Conservation (phyloP, 2,329 filamentous ascomycete genomes). For the Dothideomycetes sp. region DNA sequence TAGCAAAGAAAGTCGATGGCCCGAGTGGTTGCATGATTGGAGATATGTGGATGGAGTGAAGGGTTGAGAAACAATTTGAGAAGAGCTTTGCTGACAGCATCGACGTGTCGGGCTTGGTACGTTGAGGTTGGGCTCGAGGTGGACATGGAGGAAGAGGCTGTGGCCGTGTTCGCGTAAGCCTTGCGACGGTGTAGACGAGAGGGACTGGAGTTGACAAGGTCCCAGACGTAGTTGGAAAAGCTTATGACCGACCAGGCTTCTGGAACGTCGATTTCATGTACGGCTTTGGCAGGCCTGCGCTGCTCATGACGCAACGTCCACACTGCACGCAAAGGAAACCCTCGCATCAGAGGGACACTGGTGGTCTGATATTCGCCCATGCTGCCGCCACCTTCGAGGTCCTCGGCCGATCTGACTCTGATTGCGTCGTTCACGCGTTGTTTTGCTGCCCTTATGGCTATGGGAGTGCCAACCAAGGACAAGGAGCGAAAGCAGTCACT, state of each 20-base stretch:
- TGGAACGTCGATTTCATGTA: neutral
- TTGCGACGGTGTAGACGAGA: neutral
- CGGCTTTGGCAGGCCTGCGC: neutral
- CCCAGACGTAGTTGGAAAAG: constrained; percentile 8
- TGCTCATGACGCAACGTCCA: neutral
- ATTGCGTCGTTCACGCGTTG: constrained; percentile 1
- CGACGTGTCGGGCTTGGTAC: constrained; percentile 8
- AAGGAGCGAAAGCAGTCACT: neutral
- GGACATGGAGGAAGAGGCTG: neutral
- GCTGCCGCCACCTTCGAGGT: neutral
- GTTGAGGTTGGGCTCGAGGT: neutral
- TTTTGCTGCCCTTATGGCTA: constrained; percentile 1
- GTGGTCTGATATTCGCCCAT: neutral
- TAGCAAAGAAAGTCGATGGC: constrained; percentile 14
- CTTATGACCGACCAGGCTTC: constrained; percentile 1
- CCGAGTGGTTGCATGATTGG: constrained; percentile 10
- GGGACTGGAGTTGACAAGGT: neutral
- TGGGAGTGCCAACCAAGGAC: neutral
- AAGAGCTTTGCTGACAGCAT: constrained; percentile 10
- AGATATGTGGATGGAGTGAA: constrained; percentile 9
- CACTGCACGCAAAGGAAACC: neutral
- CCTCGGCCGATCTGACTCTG: neutral
- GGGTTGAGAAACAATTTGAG: constrained; percentile 11
- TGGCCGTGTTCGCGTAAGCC: neutral
- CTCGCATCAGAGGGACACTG: neutral